phyloP scores from a whole-genome alignment of 495 filamentous ascomycete genomes.

The Neurospora sp. region DNA sequence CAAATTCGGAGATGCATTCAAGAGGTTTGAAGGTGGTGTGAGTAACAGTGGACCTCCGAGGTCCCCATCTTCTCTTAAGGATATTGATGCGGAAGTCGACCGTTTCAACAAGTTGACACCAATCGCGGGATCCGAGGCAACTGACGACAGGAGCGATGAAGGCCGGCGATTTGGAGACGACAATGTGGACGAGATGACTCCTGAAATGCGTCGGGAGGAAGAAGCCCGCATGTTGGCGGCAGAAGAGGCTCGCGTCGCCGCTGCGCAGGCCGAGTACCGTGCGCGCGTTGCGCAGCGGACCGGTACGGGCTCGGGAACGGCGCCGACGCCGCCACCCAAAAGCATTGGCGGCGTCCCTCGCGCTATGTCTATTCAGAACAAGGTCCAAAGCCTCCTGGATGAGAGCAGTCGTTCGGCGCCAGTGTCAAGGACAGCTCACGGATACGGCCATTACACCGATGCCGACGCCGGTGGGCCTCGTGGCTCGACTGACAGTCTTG shows the following conservation, averaged over 20 bases:
- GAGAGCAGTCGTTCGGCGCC: conserved; percentile 55
- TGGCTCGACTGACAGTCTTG: conserved; percentile 3
- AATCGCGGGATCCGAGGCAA: conserved; percentile 67
- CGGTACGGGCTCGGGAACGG: conserved; percentile 22
- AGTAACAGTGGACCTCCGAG: conserved; percentile 36
- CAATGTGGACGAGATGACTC: conserved; percentile 54
- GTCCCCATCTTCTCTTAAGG: conserved; percentile 46
- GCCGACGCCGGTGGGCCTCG: conserved; percentile 7
- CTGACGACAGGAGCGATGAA: conserved; percentile 60
- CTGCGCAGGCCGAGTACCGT: conserved; percentile 84
- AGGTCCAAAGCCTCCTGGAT: conserved; percentile 76
- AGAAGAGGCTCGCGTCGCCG: conserved; percentile 88
- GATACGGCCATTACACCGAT: conserved; percentile 80
- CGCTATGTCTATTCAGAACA: conserved; percentile 77
- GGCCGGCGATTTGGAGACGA: conserved; percentile 45
- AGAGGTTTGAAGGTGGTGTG: conserved; percentile 64
- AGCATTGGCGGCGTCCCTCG: conserved; percentile 50
- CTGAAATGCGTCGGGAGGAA: conserved; percentile 84
- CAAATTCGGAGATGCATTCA: conserved; percentile 92
- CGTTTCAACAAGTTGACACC: conserved; percentile 41
- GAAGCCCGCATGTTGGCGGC: conserved; percentile 74
- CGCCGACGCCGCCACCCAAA: conserved; percentile 26
- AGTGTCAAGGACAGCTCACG: conserved; percentile 65
- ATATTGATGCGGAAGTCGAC: conserved; percentile 21
- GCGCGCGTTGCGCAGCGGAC: conserved; percentile 59